Base-by-base conservation (phyloP, 139 green algal species). In the Tetradesmus obliquus region DNA sequence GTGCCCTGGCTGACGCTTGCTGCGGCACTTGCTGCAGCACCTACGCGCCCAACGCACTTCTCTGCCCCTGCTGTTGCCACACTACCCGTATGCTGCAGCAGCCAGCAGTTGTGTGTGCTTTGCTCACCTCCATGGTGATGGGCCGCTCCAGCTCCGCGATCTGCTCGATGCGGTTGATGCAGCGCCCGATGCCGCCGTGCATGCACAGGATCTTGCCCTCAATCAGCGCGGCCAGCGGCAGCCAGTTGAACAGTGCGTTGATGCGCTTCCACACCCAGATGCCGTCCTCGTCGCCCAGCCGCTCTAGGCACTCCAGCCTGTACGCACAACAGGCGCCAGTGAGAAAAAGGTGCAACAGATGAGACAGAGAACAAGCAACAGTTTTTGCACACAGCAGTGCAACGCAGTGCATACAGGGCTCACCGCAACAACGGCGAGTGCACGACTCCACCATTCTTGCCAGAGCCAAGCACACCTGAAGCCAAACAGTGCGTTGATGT, bases 401-500 rank as follows among this genome's bases (percentile, higher is more conserved):
- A 51, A 15, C 12, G n/a, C 12, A 81, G 72, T 66, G 66, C 66
- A 76, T 76, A 24, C 66, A 85, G 80, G 72, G 10, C 13, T 9
- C 19, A 81, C 19, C 20, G 20, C 10, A 51, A 22, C 51, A n/a
- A 55, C 1, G 17, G 19, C 81, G 72, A 7, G 24, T 83, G 24
- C 6, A 3, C n/a, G 9, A 20, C 22, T 51, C 5, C 24, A 54
- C 71, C 79, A 84, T 55, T 19, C 7, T 10, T 15, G 79, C 71
- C 79, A 57, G 6, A 13, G 3, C 15, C 51, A 69, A 3, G 22
- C 51, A 19, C 22, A 92, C 89, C 89, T 90, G 95, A 99, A 99
- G 60, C 98, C 98, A 93, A 99, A 99, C 72, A 99, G 95, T 0
- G 98, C 98, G 93, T 99, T 99, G 95, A 99, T 99, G 94, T 99